Percentiles rank a stretch among this genome's conserved stretches.
Evolutionary conservation across 2,329 filamentous ascomycete species (phyloP).

Genomic region (Xylariomycetidae sp.): DNA sequence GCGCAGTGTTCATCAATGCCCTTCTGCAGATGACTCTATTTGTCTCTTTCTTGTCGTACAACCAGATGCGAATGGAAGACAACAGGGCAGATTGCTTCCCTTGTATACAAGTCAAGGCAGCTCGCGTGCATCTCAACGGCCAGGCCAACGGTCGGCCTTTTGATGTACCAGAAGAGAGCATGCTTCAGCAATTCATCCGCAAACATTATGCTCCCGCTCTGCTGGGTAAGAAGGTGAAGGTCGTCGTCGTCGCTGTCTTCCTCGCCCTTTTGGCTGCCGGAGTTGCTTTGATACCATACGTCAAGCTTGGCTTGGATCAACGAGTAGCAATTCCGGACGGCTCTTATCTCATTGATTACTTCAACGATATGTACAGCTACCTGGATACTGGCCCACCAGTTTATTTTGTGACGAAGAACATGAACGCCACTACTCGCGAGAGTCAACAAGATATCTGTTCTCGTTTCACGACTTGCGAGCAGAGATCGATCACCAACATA

Average conservation of each 20-base stretch:
- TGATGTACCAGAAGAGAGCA: constrained; percentile 77
- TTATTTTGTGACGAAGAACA: constrained; percentile 83
- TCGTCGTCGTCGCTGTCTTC: constrained; percentile 72
- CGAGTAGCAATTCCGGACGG: constrained; percentile 89
- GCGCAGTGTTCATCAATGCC: constrained; percentile 95
- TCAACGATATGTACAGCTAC: constrained; percentile 92
- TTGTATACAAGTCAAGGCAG: constrained; percentile 75
- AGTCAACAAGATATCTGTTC: constrained; percentile 87
- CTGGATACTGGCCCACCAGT: constrained; percentile 89
- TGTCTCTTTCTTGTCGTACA: constrained; percentile 82
- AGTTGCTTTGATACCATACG: constrained; percentile 76
- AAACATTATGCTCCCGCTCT: constrained; percentile 82
- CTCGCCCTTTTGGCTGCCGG: constrained; percentile 82
- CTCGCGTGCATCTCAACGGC: constrained; percentile 61
- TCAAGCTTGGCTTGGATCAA: constrained; percentile 87
- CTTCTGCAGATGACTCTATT: constrained; percentile 98
- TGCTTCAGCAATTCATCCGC: constrained; percentile 82
- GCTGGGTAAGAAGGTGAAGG: constrained; percentile 75
- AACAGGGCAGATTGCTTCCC: constrained; percentile 89
- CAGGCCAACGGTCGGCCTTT: constrained; percentile 56
- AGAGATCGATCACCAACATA: constrained; percentile 79
- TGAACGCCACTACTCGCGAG: constrained; percentile 70
- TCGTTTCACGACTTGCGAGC: constrained; percentile 82
- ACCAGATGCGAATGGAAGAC: constrained; percentile 86
- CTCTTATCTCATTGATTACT: constrained; percentile 93